Percentiles rank a stretch among this genome's conserved stretches.
These are phyloP conservation scores for Podospora pseudocomata DNA, from an alignment of 495 filamentous ascomycete species.

Conservation along the genomic window DNA sequence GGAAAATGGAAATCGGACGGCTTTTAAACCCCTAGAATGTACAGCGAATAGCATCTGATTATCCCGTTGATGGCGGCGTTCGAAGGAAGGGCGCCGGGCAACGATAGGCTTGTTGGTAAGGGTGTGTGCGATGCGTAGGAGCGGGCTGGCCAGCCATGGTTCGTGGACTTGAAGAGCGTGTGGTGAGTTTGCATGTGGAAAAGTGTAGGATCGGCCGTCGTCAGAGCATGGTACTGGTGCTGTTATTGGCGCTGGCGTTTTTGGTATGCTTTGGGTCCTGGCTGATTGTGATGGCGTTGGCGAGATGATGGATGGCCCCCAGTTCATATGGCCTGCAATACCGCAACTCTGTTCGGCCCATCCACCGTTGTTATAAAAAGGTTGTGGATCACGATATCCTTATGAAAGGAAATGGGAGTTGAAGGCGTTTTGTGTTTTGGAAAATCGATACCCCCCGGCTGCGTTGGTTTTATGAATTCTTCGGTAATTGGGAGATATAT, in stretches of 20 bases:
- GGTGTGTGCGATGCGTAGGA: conserved; percentile 18
- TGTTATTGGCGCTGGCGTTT: conserved; percentile 15
- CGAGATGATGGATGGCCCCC: background rate
- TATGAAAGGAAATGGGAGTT: background rate
- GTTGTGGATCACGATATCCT: background rate
- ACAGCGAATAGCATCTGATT: conserved; percentile 40
- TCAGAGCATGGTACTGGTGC: conserved; percentile 10
- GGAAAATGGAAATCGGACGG: conserved; percentile 30
- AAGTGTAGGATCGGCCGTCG: background rate
- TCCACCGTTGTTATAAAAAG: background rate
- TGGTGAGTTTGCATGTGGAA: conserved; percentile 23
- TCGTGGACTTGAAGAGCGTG: conserved; percentile 7
- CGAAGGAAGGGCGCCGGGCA: conserved; percentile 24
- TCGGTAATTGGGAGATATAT: background rate
- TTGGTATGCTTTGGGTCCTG: conserved; percentile 10
- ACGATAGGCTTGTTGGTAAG: conserved; percentile 26
- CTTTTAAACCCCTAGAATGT: conserved; percentile 36
- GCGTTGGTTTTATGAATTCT: background rate
- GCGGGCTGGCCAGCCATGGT: conserved; percentile 11
- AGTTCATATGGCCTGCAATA: background rate
- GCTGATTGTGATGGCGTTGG: conserved; percentile 8
- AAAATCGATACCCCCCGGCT: background rate
- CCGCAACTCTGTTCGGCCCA: no score
- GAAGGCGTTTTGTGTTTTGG: background rate
- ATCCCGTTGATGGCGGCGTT: conserved; percentile 29